phyloP scores from a whole-genome alignment of 208 protist genomes.

The Wallacemonas collosoma region DNA sequence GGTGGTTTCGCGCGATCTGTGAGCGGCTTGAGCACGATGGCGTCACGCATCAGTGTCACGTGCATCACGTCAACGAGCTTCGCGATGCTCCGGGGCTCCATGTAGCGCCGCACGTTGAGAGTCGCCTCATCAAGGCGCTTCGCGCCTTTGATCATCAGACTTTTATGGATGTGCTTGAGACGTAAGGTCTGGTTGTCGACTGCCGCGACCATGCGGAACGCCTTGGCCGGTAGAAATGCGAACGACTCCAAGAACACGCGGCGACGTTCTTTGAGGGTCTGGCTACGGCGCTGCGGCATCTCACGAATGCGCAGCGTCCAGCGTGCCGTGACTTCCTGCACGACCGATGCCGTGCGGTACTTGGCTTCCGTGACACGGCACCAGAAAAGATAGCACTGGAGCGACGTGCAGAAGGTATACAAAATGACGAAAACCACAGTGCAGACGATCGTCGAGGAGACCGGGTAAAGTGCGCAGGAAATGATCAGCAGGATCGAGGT shows the following conservation, averaged over 20 bases:
- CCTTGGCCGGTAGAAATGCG: conserved; percentile 59
- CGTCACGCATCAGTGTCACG: conserved; percentile 66
- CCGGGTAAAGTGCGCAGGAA: conserved; percentile 58
- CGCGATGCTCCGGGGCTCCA: conserved; percentile 71
- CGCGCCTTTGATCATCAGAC: conserved; percentile 60
- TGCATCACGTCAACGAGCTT: conserved; percentile 86
- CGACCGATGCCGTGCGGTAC: conserved; percentile 59
- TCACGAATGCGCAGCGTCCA: conserved; percentile 62
- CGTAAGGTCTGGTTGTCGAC: conserved; percentile 64
- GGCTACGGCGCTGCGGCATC: conserved; percentile 42
- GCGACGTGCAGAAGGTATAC: conserved; percentile 51
- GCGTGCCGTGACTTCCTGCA: conserved; percentile 53
- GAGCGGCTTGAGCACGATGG: conserved; percentile 79
- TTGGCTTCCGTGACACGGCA: conserved; percentile 78
- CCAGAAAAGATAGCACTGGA: conserved; percentile 82
- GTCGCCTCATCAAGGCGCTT: conserved; percentile 74
- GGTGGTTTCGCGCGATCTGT: conserved; percentile 66
- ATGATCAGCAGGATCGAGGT: conserved; percentile 74
- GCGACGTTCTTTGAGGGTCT: conserved; percentile 63
- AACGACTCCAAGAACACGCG: conserved; percentile 61
- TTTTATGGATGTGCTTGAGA: conserved; percentile 80
- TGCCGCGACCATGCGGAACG: conserved; percentile 80
- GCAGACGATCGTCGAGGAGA: conserved; percentile 52
- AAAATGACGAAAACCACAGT: conserved; percentile 64
- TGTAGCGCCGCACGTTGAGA: conserved; percentile 56